Conservation (phyloP, 352 stramenopile species). For the Phytophthora boehmeriae region DNA sequence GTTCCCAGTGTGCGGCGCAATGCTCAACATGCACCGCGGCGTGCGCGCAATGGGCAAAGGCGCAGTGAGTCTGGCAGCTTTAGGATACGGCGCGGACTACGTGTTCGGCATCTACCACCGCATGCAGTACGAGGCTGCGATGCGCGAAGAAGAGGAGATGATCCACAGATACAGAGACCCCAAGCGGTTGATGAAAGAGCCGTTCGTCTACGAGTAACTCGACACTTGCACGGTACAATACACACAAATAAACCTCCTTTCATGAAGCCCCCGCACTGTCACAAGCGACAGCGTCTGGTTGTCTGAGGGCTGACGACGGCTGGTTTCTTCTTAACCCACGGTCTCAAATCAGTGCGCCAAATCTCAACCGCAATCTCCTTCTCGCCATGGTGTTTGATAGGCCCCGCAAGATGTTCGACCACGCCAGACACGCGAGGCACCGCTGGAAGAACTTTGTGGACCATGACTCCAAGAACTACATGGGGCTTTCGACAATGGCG, state of each 20-base stretch:
- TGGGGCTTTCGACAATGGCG: constrained; percentile 32
- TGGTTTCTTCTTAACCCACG: neutral
- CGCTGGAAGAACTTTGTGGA: constrained; percentile 34
- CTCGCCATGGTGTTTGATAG: constrained; percentile 13
- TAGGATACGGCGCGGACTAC: constrained; percentile 50
- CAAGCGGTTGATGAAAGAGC: neutral
- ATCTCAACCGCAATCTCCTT: constrained; percentile 2
- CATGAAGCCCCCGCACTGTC: too few species aligned
- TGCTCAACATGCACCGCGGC: constrained; percentile 49
- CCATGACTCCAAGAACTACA: constrained; percentile 35
- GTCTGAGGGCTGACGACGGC: neutral
- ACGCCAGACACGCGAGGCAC: constrained; percentile 28
- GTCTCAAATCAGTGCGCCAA: neutral
- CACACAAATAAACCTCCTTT: too few species aligned
- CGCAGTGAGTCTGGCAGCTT: constrained; percentile 36
- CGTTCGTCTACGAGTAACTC: constrained; percentile 3
- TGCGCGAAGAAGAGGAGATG: constrained; percentile 20
- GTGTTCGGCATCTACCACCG: constrained; percentile 34
- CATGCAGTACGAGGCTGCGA: constrained; percentile 31
- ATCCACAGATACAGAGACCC: constrained; percentile 7
- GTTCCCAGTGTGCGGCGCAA: constrained; percentile 50
- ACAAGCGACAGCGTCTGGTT: too few species aligned
- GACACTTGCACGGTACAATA: too few species aligned
- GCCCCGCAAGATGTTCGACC: constrained; percentile 25
- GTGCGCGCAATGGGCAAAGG: constrained; percentile 48